Percentiles rank a stretch among this genome's conserved stretches.
Conservation (phyloP, 2,329 filamentous ascomycete genomes). For the Arthrobotrys conoides region DNA sequence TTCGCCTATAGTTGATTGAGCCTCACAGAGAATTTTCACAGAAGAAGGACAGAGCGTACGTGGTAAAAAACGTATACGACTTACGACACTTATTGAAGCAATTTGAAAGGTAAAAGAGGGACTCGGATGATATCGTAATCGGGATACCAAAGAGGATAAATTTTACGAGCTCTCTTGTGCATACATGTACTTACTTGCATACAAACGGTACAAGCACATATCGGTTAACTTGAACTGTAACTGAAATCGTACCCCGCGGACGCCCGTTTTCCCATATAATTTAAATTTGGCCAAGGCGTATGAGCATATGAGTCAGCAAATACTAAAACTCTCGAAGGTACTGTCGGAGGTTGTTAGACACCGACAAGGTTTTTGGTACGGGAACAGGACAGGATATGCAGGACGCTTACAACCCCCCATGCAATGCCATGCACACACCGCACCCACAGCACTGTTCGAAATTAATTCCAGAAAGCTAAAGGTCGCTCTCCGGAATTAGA, state of each 20-base stretch:
- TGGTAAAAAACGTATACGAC: conserved; percentile 14
- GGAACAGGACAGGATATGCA: background rate
- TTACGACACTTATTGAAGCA: conserved; percentile 1
- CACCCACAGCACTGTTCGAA: background rate
- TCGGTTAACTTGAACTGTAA: no score
- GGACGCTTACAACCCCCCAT: background rate
- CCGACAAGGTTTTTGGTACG: conserved; percentile 23
- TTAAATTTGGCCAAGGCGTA: conserved; percentile 29
- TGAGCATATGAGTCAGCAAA: conserved; percentile 58
- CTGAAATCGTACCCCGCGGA: conserved; percentile 6
- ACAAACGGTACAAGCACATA: no score
- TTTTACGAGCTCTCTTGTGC: conserved; percentile 36
- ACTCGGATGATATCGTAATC: conserved; percentile 33
- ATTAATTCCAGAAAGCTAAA: background rate
- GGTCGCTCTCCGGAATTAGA: conserved; percentile 31
- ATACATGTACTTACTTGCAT: background rate
- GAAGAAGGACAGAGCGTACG: background rate
- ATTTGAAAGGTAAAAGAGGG: background rate
- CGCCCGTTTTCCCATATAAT: conserved; percentile 7
- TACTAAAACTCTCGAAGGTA: background rate
- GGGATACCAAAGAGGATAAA: conserved; percentile 28
- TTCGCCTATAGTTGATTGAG: conserved; percentile 17
- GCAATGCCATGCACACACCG: no score
- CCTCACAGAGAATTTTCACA: background rate
- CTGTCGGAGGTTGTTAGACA: conserved; percentile 38